Evolutionary conservation across 2,329 filamentous ascomycete genomes (phyloP).

Genomic region (Xylaria sp.): DNA sequence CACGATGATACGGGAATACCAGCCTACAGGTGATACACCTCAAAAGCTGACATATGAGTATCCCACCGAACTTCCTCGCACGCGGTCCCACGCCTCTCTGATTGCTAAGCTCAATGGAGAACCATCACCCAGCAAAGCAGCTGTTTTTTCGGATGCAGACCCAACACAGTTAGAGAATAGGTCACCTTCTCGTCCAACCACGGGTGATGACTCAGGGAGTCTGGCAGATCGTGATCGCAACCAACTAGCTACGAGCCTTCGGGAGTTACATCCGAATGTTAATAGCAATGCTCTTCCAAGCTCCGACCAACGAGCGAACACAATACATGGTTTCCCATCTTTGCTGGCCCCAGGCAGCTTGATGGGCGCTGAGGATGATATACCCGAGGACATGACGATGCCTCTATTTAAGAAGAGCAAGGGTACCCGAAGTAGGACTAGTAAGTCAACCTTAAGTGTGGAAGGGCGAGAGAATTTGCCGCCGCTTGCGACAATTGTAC

Average conservation of each 20-base stretch:
- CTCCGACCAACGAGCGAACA: slow-evolving; percentile 59
- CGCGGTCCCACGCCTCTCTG: slow-evolving; percentile 62
- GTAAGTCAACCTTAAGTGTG: slow-evolving; percentile 49
- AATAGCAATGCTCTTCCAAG: slow-evolving; percentile 52
- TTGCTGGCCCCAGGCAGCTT: slow-evolving; percentile 37
- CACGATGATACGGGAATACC: slow-evolving; percentile 80
- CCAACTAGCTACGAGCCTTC: slow-evolving; percentile 59
- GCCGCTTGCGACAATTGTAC: slow-evolving; percentile 45
- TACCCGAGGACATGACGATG: slow-evolving; percentile 55
- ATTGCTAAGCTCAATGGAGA: slow-evolving; percentile 55
- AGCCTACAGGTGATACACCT: slow-evolving; percentile 86
- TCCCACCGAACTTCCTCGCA: slow-evolving; percentile 81
- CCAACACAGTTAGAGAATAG: slow-evolving; percentile 42
- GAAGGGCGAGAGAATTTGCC: slow-evolving; percentile 66
- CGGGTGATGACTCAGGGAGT: slow-evolving; percentile 39
- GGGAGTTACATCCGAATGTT: slow-evolving; percentile 67
- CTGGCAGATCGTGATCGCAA: slow-evolving; percentile 41
- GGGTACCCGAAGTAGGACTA: slow-evolving; percentile 50
- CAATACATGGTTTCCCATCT: slow-evolving; percentile 50
- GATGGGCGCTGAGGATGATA: slow-evolving; percentile 29
- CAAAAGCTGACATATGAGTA: slow-evolving; percentile 85
- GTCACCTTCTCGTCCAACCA: slow-evolving; percentile 42
- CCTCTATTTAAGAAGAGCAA: slow-evolving; percentile 61
- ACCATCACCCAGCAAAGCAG: slow-evolving; percentile 52
- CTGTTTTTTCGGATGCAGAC: slow-evolving; percentile 57